These are phyloP conservation scores for Trametes sp. DNA, from an alignment of 1,284 basidiomycete species.

Conservation along the genomic window DNA sequence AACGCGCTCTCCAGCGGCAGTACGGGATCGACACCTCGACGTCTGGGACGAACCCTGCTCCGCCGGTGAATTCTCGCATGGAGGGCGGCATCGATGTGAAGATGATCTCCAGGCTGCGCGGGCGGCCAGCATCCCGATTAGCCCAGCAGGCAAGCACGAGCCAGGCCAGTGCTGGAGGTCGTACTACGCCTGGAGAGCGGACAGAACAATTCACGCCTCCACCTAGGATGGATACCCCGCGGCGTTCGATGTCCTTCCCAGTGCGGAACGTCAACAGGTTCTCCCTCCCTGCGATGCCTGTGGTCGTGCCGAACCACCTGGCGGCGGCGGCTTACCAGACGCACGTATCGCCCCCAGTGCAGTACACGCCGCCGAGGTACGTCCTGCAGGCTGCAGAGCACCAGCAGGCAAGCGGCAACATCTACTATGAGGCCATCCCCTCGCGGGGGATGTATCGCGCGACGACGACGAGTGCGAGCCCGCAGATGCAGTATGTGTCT, in stretches of 20 bases:
- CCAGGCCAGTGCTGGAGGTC: conserved; percentile 19
- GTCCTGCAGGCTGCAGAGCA: conserved; percentile 27
- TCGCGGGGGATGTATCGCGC: conserved; percentile 32
- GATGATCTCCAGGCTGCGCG: conserved; percentile 37
- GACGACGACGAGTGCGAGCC: conserved; percentile 24
- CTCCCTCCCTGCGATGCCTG: conserved; percentile 38
- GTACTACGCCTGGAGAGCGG: conserved; percentile 21
- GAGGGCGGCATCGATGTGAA: conserved; percentile 36
- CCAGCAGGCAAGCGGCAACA: conserved; percentile 30
- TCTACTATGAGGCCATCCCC: conserved; percentile 43
- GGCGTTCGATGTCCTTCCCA: conserved; percentile 48
- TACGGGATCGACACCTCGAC: conserved; percentile 33
- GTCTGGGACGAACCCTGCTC: conserved; percentile 21
- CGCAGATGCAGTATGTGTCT: conserved; percentile 23
- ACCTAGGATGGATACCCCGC: conserved; percentile 42
- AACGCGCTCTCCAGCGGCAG: conserved; percentile 27
- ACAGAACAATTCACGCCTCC: conserved; percentile 35
- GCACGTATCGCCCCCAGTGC: conserved; percentile 34
- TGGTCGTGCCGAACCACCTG: conserved; percentile 30
- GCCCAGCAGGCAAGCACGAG: conserved; percentile 29
- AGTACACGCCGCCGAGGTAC: conserved; percentile 31
- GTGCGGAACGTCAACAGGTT: conserved; percentile 37
- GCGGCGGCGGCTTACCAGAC: conserved; percentile 31
- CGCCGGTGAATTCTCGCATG: conserved; percentile 24
- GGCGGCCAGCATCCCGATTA: conserved; percentile 34